Conservation (phyloP, 192 early-diverging fungal genomes). For the Chytriomyces confervae region DNA sequence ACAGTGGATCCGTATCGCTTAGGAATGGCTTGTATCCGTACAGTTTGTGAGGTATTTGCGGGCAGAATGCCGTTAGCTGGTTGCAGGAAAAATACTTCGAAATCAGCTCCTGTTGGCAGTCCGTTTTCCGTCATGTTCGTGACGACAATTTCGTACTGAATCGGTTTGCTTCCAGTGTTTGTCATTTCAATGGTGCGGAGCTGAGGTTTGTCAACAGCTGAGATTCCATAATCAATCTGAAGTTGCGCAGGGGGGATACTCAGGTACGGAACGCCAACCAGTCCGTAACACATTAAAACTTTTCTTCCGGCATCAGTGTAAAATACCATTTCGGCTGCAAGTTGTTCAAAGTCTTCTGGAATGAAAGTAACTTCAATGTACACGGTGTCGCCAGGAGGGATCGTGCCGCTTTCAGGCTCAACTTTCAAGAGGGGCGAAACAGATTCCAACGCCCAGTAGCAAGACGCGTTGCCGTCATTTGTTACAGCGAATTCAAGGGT, state of each 20-base stretch:
- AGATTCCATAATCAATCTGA: conserved; percentile 60
- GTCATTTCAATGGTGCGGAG: conserved; percentile 42
- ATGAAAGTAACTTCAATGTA: conserved; percentile 50
- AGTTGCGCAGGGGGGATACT: conserved; percentile 47
- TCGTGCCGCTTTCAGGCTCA: conserved; percentile 45
- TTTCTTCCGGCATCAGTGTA: conserved; percentile 62
- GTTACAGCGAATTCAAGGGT: conserved; percentile 48
- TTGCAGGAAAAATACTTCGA: conserved; percentile 64
- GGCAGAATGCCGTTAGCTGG: conserved; percentile 54
- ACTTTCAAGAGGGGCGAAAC: conserved; percentile 38
- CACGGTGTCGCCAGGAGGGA: conserved; percentile 52
- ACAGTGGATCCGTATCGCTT: conserved; percentile 55
- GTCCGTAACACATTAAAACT: conserved; percentile 59
- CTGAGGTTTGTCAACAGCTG: conserved; percentile 59
- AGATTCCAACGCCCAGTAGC: conserved; percentile 54
- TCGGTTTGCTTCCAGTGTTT: conserved; percentile 59
- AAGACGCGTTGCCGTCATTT: conserved; percentile 67
- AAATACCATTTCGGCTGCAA: conserved; percentile 54
- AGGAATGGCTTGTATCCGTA: conserved; percentile 54
- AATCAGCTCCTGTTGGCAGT: conserved; percentile 50
- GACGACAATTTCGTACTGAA: conserved; percentile 59
- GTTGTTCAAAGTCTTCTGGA: conserved; percentile 55
- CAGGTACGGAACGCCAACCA: conserved; percentile 67
- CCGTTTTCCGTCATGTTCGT: conserved; percentile 47
- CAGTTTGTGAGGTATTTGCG: conserved; percentile 37